Conservation (phyloP, 768 basidiomycete genomes). For the Auricularia heimuer region DNA sequence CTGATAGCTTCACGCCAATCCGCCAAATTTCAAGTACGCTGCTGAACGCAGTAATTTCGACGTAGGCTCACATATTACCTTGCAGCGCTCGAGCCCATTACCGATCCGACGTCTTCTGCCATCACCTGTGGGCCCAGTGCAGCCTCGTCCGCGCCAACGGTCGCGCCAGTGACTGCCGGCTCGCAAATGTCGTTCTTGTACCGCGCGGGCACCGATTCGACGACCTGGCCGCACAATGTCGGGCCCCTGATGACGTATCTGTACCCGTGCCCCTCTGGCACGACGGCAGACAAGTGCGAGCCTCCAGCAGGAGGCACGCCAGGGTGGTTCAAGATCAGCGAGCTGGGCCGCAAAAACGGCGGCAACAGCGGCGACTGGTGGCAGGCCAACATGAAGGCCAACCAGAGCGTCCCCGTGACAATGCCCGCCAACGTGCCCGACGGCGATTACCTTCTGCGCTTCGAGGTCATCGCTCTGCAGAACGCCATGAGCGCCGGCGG, state of each 20-base stretch:
- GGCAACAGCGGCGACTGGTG: conserved; percentile 32
- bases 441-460: conserved; percentile 44
- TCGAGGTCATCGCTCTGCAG: conserved; percentile 1
- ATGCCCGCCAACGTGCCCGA: conserved; percentile 38
- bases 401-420: conserved; percentile 21
- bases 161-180: neutral
- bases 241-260: neutral
- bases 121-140: neutral
- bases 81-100: neutral
- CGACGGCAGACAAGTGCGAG: neutral
- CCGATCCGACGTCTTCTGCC: neutral
- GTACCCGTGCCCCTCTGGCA: neutral
- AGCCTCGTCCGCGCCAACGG: neutral
- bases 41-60: neutral
- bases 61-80: neutral
- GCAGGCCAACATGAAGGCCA: conserved; percentile 41
- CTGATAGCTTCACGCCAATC: neutral
- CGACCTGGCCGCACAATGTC: neutral
- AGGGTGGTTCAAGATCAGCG: conserved; percentile 67
- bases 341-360: conserved; percentile 34
- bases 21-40: neutral
- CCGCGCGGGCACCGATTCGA: neutral
- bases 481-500: neutral
- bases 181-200: neutral
- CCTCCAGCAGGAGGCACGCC: conserved; percentile 22